phyloP scores from a whole-genome alignment of 129 eudicot species.

The Cynara cardunculus region DNA sequence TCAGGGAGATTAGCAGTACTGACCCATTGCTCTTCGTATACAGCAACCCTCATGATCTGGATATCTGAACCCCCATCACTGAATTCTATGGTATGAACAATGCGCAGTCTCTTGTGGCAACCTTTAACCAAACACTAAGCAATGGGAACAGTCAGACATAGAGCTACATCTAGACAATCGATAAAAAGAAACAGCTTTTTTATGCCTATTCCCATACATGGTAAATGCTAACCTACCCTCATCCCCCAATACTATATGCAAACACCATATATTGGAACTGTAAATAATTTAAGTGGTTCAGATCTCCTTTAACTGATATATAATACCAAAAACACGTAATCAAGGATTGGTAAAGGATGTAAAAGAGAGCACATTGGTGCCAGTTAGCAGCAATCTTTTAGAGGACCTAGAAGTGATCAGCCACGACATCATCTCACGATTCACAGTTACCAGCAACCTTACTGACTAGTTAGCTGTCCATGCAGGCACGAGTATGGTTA shows the following conservation, averaged over 20 bases:
- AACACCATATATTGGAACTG: not conserved
- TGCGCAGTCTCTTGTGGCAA: slow-evolving; percentile 94
- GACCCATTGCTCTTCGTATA: slow-evolving; percentile 95
- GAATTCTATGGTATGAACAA: slow-evolving; percentile 95
- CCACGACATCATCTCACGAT: not conserved
- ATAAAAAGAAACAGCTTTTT: not conserved
- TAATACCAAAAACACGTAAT: not conserved
- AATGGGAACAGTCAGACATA: slow-evolving; percentile 32
- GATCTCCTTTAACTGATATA: not conserved
- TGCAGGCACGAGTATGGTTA: no score
- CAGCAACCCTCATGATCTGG: slow-evolving; percentile 94
- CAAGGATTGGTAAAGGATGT: not conserved
- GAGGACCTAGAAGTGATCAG: not conserved
- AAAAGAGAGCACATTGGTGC: not conserved
- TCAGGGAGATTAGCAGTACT: slow-evolving; percentile 77
- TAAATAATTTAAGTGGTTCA: not conserved
- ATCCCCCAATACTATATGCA: not conserved
- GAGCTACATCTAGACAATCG: not conserved
- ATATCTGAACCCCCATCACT: slow-evolving; percentile 93
- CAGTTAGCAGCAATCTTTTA: slow-evolving; percentile 6
- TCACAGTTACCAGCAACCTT: not conserved
- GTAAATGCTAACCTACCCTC: not conserved
- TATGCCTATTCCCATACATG: not conserved
- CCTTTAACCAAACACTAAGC: slow-evolving; percentile 96
- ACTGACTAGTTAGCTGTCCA: no score